Conservation (phyloP, 2,329 filamentous ascomycete genomes). For the Nemania sp. region DNA sequence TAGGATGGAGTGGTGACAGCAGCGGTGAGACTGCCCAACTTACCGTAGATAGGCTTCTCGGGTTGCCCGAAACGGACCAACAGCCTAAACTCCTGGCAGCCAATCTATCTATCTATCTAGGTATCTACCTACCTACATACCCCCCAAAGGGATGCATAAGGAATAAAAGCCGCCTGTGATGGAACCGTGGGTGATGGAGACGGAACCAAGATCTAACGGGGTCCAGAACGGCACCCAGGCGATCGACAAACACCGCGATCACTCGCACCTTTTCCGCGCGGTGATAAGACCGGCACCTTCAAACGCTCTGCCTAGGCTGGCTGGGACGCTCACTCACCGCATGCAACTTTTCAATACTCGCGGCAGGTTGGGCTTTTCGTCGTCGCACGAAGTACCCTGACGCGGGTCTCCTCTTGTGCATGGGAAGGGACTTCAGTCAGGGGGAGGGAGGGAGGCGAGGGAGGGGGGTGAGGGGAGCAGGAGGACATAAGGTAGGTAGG, state of each 20-base stretch:
- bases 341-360: conserved; percentile 24
- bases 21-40: background rate
- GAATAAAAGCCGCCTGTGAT: background rate
- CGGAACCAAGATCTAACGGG: conserved; percentile 26
- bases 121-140: background rate
- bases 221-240: conserved; percentile 30
- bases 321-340: conserved; percentile 30
- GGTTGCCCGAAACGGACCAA: conserved; percentile 25
- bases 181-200: conserved; percentile 11
- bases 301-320: too few species aligned
- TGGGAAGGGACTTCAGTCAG: background rate
- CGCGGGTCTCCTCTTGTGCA: conserved; percentile 20
- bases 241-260: conserved; percentile 33
- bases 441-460: background rate
- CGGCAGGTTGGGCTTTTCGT: conserved; percentile 15
- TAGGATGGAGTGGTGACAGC: background rate
- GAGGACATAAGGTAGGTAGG: too few species aligned
- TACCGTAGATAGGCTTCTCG: conserved; percentile 8
- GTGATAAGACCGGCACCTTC: conserved; percentile 22
- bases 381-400: conserved; percentile 20
- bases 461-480: background rate
- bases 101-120: background rate
- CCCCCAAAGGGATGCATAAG: background rate
- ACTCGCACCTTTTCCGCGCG: conserved; percentile 25
- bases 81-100: conserved; percentile 15